Conservation (phyloP, 305 asterid species). For the Withania somnifera region DNA sequence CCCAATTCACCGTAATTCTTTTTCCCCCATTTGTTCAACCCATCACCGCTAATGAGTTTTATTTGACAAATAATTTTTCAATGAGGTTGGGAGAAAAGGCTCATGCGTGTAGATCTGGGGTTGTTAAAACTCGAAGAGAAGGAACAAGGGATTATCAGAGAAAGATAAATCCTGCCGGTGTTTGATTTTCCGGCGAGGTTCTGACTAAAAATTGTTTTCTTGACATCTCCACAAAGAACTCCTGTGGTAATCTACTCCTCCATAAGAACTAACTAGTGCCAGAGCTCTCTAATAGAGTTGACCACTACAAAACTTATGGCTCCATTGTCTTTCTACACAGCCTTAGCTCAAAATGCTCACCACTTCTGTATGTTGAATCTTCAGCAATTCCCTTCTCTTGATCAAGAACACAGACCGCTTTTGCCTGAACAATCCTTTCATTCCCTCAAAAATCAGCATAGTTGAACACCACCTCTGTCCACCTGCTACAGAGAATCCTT, state of each 20-base stretch:
- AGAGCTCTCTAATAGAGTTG: neutral
- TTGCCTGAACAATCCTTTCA: too few species aligned
- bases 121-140: neutral
- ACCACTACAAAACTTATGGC: neutral
- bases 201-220: neutral
- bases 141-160: neutral
- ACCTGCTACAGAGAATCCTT: too few species aligned
- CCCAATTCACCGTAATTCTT: neutral
- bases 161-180: neutral
- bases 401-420: too few species aligned
- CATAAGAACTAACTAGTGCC: neutral
- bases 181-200: neutral
- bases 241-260: neutral
- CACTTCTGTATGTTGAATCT: neutral
- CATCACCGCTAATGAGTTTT: neutral
- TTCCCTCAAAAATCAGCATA: too few species aligned
- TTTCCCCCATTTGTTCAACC: neutral
- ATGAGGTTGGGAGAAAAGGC: neutral
- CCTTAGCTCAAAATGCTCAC: neutral
- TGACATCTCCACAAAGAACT: neutral
- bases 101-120: neutral
- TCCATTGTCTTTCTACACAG: neutral
- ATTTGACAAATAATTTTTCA: neutral
- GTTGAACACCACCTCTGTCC: too few species aligned
- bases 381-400: too few species aligned